These are phyloP conservation scores for Rutstroemia sp. DNA, from an alignment of 2,329 filamentous ascomycete genomes.

Conservation along the genomic window DNA sequence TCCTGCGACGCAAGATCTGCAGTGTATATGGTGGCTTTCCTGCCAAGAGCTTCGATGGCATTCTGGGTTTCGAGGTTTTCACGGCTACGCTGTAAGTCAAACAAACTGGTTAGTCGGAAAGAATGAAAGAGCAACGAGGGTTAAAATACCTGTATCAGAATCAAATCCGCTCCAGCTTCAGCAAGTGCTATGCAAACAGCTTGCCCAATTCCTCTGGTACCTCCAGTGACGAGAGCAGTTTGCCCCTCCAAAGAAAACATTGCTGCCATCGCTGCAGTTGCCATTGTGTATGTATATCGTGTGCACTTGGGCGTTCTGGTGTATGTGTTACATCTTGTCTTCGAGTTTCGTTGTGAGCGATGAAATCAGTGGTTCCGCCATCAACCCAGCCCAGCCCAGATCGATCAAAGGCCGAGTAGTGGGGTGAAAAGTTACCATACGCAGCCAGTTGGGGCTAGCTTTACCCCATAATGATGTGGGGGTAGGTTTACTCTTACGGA, in stretches of 20 bases:
- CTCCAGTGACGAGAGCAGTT: slow-evolving; percentile 33
- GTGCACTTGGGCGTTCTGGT: background rate
- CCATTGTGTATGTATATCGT: slow-evolving; percentile 14
- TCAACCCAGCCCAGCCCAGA: too few relatives aligned
- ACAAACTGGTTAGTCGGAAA: background rate
- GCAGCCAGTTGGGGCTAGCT: too few relatives aligned
- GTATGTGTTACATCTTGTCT: background rate
- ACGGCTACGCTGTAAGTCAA: slow-evolving; percentile 21
- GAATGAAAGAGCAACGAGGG: background rate
- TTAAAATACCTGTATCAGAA: slow-evolving; percentile 32
- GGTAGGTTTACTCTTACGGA: too few relatives aligned
- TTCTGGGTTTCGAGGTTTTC: slow-evolving; percentile 44
- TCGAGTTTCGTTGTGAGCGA: background rate
- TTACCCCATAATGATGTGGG: too few relatives aligned
- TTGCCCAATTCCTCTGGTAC: slow-evolving; percentile 33
- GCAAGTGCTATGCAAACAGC: slow-evolving; percentile 32
- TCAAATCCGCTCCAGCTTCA: slow-evolving; percentile 34
- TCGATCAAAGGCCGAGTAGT: too few relatives aligned
- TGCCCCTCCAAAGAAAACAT: slow-evolving; percentile 32
- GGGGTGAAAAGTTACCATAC: too few relatives aligned
- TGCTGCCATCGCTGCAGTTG: slow-evolving; percentile 15
- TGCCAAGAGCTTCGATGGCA: slow-evolving; percentile 56
- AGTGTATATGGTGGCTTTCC: slow-evolving; percentile 59
- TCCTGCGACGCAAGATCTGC: slow-evolving; percentile 58
- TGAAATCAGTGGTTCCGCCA: too few relatives aligned